A percentile compares a stretch with the other conserved stretches of the same genome.
phyloP scores from a whole-genome alignment of 495 filamentous ascomycete genomes.

The Oleoguttula mirabilis region DNA sequence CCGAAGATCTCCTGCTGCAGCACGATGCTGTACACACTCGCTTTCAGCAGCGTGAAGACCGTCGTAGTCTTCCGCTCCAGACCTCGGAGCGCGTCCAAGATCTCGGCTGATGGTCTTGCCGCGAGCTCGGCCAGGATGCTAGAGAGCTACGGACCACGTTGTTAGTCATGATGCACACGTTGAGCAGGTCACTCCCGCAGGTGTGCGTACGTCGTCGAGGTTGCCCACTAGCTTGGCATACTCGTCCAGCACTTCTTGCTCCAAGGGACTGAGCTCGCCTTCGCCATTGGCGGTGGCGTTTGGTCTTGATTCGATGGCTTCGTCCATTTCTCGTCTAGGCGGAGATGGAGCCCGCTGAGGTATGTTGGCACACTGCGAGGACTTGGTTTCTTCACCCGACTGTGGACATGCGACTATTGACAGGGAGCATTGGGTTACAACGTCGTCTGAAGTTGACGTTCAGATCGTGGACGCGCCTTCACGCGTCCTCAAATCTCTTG shows the following conservation, averaged over 20 bases:
- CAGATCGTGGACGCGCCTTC: too few species aligned
- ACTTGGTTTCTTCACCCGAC: too few species aligned
- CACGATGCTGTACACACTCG: constrained; percentile 96
- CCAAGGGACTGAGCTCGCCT: constrained; percentile 52
- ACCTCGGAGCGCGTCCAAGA: constrained; percentile 71
- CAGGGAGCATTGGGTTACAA: too few species aligned
- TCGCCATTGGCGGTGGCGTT: not conserved
- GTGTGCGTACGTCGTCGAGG: constrained; percentile 62
- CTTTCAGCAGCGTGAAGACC: constrained; percentile 90
- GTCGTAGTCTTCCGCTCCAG: constrained; percentile 88
- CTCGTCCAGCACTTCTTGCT: constrained; percentile 91
- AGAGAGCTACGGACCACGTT: constrained; percentile 40
- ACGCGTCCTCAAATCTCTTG: too few species aligned
- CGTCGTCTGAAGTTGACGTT: too few species aligned
- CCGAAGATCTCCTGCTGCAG: constrained; percentile 85
- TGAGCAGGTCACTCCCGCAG: not conserved
- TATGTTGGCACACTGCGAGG: too few species aligned
- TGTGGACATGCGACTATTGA: too few species aligned
- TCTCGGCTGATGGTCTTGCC: constrained; percentile 51
- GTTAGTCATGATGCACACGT: not conserved
- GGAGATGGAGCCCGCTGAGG: too few species aligned
- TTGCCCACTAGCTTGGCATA: constrained; percentile 79
- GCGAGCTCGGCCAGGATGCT: constrained; percentile 48
- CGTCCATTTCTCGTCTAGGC: too few species aligned
- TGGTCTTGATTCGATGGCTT: not conserved